phyloP scores from a whole-genome alignment of 1,139 yeast species.

The Blastobotrys malaysiensis region DNA sequence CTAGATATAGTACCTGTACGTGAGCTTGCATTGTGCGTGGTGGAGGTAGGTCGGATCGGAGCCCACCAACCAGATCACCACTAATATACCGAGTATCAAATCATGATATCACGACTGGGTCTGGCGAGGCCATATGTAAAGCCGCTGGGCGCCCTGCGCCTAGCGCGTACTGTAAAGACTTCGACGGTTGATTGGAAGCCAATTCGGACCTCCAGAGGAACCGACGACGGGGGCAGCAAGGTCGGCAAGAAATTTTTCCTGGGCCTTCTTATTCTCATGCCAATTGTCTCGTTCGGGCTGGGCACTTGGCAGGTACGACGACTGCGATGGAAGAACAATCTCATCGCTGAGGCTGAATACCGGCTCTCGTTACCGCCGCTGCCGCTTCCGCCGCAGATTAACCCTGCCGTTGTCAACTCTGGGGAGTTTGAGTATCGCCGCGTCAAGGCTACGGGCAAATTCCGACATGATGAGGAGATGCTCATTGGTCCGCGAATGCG shows the following conservation, averaged over 20 bases:
- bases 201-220: slow-evolving; percentile 48
- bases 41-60: neutral
- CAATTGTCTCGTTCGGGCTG: slow-evolving; percentile 73
- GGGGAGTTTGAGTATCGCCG: slow-evolving; percentile 77
- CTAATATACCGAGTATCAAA: neutral
- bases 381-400: slow-evolving; percentile 50
- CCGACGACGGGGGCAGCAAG: slow-evolving; percentile 38
- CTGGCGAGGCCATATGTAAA: neutral
- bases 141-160: neutral
- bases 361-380: slow-evolving; percentile 68
- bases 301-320: slow-evolving; percentile 95
- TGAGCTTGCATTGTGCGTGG: too few species aligned
- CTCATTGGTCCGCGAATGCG: slow-evolving; percentile 85
- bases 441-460: slow-evolving; percentile 67
- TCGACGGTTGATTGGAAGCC: slow-evolving; percentile 86
- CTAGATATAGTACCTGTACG: too few species aligned
- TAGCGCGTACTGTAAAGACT: slow-evolving; percentile 33
- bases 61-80: neutral
- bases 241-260: slow-evolving; percentile 36
- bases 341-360: slow-evolving; percentile 79
- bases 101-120: neutral
- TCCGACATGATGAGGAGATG: slow-evolving; percentile 81
- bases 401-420: slow-evolving; percentile 40
- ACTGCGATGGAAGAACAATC: slow-evolving; percentile 79
- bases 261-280: slow-evolving; percentile 60